Evolutionary conservation across 805 yeast genomes (phyloP).

Genomic region (Suhomyces sp.): DNA sequence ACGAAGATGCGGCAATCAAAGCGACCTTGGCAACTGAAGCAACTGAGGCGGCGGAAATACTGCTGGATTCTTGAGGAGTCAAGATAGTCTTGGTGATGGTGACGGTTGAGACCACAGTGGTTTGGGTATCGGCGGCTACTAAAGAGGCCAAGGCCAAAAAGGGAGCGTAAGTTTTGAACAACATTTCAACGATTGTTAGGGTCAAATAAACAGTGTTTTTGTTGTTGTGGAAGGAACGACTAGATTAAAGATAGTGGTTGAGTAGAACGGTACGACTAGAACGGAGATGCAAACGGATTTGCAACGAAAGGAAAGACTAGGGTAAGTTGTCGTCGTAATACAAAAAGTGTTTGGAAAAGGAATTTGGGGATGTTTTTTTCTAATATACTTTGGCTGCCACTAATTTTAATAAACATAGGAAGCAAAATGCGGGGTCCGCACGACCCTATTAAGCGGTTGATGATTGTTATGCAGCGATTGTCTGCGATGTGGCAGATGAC

Average conservation of each 20-base stretch:
- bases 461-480: background rate
- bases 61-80: conserved; percentile 44
- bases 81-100: conserved; percentile 46
- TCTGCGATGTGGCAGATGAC: background rate
- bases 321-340: conserved; percentile 8
- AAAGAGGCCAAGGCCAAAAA: conserved; percentile 10
- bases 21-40: background rate
- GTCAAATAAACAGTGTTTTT: background rate
- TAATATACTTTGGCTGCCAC: background rate
- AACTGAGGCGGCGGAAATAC: conserved; percentile 14
- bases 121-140: conserved; percentile 21
- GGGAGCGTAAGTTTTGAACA: conserved; percentile 12
- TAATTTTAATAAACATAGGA: background rate
- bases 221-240: conserved; percentile 6
- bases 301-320: conserved; percentile 11
- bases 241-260: conserved; percentile 1
- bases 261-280: background rate
- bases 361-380: background rate
- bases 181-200: conserved; percentile 6
- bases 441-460: background rate
- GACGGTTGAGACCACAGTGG: conserved; percentile 42
- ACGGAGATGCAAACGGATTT: background rate
- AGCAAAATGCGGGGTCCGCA: background rate
- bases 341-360: background rate
- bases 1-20: background rate